Evolutionary conservation across 2,329 filamentous ascomycete genomes (phyloP), one percentile per base, ranked within the genome.

Genomic region (Alternaria sp.): DNA sequence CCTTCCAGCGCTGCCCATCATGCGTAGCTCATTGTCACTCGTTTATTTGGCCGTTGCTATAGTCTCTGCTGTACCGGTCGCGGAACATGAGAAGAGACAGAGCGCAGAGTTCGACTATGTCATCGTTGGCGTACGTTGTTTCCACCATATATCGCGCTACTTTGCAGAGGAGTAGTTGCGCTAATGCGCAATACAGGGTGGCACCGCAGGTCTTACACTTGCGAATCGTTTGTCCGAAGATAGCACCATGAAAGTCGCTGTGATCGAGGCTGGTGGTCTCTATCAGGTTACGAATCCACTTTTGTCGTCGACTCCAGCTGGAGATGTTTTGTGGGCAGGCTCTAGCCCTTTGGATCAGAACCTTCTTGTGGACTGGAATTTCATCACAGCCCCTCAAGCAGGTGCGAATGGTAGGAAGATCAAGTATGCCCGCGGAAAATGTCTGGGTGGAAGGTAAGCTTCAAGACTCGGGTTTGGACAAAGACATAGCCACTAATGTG

Each of bases 341-440:
- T 56, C 63, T 5, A 64, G 58, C 47, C 61, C 63, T 5, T 16
- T 56, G 0, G 73, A 76, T 11, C 61, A 66, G 7, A 69, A 72
- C 48, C 67, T 66, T 2, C 41, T 54, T 11, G 65, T 75, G 3
- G 74, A 77, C 52, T 78, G 74, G 72, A 59, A 61, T 16, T 73
- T 76, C 47, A 49, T 67, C n/a, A 75, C 75, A 1, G 51, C 51
- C 3, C 71, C 72, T 18, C 73, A 77, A 57, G 59, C 60, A 4
- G 67, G 64, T 7, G 58, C 63, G 4, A 65, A 68, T 57, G 49
- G 58, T 20, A 36, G 67, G 7, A 16, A 24, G 20, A 36, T 76
- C 11, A 65, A 74, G 26, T 76, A 76, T 61, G 63, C 72, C 5
- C 56, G 69, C 1, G 75, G 75, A 7, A 76, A 75, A 41, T 65